Conservation (phyloP, 345 rosid genomes). For the Boechera retrofracta region DNA sequence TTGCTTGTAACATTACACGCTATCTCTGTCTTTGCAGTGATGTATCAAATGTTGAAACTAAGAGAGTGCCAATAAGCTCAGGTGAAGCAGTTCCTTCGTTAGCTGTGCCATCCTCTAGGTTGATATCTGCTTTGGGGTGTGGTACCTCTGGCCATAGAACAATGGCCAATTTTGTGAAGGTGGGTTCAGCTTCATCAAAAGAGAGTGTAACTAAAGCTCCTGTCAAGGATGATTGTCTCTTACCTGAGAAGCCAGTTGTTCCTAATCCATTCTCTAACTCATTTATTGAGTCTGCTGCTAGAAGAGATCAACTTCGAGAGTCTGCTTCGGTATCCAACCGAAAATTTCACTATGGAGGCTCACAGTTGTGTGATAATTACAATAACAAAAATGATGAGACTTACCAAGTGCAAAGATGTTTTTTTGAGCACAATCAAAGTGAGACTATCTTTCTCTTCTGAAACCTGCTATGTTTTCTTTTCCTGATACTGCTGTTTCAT, state of each 20-base stretch:
- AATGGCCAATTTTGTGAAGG: constrained; percentile 83
- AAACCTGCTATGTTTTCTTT: background rate
- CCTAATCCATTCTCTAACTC: constrained; percentile 27
- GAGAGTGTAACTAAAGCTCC: constrained; percentile 27
- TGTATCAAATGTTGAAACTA: constrained; percentile 46
- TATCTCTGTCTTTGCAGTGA: constrained; percentile 55
- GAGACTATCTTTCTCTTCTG: background rate
- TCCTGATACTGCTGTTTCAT: background rate
- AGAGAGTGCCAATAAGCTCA: constrained; percentile 42
- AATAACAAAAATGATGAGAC: constrained; percentile 49
- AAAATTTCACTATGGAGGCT: constrained; percentile 51
- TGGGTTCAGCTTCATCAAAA: constrained; percentile 55
- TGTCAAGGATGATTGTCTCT: constrained; percentile 53
- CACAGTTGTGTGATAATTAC: constrained; percentile 54
- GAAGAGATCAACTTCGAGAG: constrained; percentile 50
- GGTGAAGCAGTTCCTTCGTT: constrained; percentile 54
- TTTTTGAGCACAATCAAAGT: constrained; percentile 69
- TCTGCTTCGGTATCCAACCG: constrained; percentile 58
- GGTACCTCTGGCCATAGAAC: constrained; percentile 62
- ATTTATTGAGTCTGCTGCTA: constrained; percentile 55
- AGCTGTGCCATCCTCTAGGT: constrained; percentile 54
- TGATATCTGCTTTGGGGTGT: constrained; percentile 46
- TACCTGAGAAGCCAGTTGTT: constrained; percentile 51
- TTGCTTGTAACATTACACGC: background rate
- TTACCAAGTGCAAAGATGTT: constrained; percentile 50